phyloP scores from a whole-genome alignment of 305 asterid genomes.

The Fraxinus velutina region DNA sequence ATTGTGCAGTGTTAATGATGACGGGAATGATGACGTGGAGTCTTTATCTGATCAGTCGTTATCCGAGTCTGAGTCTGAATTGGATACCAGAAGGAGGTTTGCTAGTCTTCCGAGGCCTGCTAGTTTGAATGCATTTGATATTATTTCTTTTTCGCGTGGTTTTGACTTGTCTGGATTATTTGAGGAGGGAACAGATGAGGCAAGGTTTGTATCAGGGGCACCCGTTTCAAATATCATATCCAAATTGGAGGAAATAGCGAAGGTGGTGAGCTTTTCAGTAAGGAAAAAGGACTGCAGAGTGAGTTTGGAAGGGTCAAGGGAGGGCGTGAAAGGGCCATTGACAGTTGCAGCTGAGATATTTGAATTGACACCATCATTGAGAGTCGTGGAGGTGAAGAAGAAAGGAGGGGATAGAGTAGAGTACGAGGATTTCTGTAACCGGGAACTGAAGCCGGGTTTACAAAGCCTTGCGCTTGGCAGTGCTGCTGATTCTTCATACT shows the following conservation, averaged over 20 bases:
- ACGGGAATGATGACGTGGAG: constrained; percentile 29
- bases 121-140: constrained; percentile 84
- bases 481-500: constrained; percentile 34
- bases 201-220: constrained; percentile 63
- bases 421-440: constrained; percentile 61
- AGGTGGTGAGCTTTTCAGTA: constrained; percentile 73
- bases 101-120: constrained; percentile 63
- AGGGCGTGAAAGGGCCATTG: constrained; percentile 80
- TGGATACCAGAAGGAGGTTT: constrained; percentile 44
- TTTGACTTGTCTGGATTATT: constrained; percentile 83
- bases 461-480: constrained; percentile 41
- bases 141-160: constrained; percentile 78
- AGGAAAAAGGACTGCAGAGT: constrained; percentile 83
- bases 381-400: constrained; percentile 80
- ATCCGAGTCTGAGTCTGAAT: constrained; percentile 61
- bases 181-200: constrained; percentile 72
- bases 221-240: constrained; percentile 61
- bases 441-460: constrained; percentile 66
- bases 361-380: constrained; percentile 72
- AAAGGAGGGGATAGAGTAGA: constrained; percentile 73
- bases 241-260: constrained; percentile 79
- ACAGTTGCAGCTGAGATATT: constrained; percentile 79
- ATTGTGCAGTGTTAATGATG: constrained; percentile 53
- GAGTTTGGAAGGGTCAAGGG: constrained; percentile 68
- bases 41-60: constrained; percentile 50